These are phyloP conservation scores for Helicocarpus griseus DNA, from an alignment of 2,329 filamentous ascomycete genomes.

Conservation along the genomic window DNA sequence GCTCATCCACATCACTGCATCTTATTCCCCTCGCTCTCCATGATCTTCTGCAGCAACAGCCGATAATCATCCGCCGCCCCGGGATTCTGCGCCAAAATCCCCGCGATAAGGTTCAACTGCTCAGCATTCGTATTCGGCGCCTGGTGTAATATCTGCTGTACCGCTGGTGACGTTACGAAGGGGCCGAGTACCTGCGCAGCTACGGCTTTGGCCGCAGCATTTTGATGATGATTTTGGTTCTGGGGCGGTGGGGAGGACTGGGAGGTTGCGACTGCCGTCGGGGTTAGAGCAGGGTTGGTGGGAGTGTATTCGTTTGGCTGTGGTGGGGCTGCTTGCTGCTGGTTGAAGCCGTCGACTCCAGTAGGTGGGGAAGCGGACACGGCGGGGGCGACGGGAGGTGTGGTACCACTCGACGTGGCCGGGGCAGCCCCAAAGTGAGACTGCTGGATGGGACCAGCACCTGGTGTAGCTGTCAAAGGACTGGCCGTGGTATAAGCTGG, in stretches of 20 bases:
- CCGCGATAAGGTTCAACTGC: conserved; percentile 65
- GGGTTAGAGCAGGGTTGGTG: conserved; percentile 6
- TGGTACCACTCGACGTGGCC: conserved; percentile 13
- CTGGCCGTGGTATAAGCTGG: conserved; percentile 23
- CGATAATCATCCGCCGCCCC: conserved; percentile 52
- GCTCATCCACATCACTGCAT: conserved; percentile 7
- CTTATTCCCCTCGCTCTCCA: conserved; percentile 26
- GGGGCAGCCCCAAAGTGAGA: conserved; percentile 3
- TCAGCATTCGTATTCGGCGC: conserved; percentile 57
- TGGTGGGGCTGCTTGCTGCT: conserved; percentile 19
- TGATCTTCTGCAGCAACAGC: conserved; percentile 33
- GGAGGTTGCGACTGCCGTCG: conserved; percentile 13
- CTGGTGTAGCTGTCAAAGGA: conserved; percentile 20
- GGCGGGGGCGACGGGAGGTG: conserved; percentile 16
- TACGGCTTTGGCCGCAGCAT: conserved; percentile 44
- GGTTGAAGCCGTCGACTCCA: conserved; percentile 14
- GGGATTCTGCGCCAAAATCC: conserved; percentile 57
- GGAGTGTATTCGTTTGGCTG: conserved; percentile 11
- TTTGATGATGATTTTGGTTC: too few relatives aligned
- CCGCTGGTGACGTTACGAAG: conserved; percentile 53
- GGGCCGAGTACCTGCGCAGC: conserved; percentile 56
- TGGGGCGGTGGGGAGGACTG: conserved; percentile 16
- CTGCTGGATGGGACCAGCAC: conserved; percentile 11
- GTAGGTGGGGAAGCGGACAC: conserved; percentile 11
- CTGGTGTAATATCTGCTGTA: conserved; percentile 60